Evolutionary conservation across 2,329 filamentous ascomycete genomes (phyloP), one percentile per base, ranked within the genome.

Genomic region (Aspergillus sp.): DNA sequence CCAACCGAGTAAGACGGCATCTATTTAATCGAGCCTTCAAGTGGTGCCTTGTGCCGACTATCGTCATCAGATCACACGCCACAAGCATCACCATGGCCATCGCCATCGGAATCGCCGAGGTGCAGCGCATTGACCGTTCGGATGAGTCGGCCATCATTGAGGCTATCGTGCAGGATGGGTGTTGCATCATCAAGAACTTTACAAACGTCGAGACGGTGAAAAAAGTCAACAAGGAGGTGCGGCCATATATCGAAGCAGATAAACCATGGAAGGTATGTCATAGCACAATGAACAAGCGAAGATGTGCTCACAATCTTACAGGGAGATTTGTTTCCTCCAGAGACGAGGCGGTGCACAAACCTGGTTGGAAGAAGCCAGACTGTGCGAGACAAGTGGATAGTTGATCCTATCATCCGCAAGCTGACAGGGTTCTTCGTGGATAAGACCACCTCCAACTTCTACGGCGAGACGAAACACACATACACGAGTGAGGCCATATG

Each of bases 381-480:
- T 7, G 60, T 54, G 11, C 60, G 63, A 43, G 63, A 64, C 8
- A 30, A 50, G 1, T 62, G 54, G 53, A 55, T 64, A 17, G 23
- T 62, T 22, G 57, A 64, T 19, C 63, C 63, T 17, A 59, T 67
- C 11, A 48, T 64, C n/a, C 61, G 55, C 11, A 57, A 62, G n/a
- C 45, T 72, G 1, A 68, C 67, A 6, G 43, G 52, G 11, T 51
- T 61, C 3, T 72, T 72, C 38, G 59, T 72, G 3, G 68, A 69
- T 23, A 72, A 72, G 51, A 72, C 69, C 6, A 72, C 70, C 0
- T 59, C 65, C 25, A 72, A 72, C 53, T 72, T 62, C 46, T 72
- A 72, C 57, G 70, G 68, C 7, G 64, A 67, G 46, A 71, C 65
- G 9, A 69, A 68, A 43, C 69, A 72, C 47, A 70, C 69, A 23